Evolutionary conservation across 2,329 filamentous ascomycete species (phyloP), one percentile per base, ranked within the genome.

Genomic region (Teratosphaeria gauchensis): DNA sequence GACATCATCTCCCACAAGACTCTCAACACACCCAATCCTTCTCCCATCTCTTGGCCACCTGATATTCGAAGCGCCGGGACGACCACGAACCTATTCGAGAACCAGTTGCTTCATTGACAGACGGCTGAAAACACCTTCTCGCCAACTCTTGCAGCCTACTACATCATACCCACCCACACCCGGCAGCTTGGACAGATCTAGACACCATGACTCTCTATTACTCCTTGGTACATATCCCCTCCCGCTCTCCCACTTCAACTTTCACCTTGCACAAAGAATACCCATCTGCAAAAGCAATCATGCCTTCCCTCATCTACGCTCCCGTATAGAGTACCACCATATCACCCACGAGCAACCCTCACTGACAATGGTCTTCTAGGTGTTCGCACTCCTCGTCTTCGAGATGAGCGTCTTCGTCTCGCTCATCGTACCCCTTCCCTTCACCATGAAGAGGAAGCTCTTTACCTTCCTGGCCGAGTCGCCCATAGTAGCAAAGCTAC

Each of bases 391-490:
- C 69, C 80, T 94, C 69, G 84, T 94, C 76, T 80, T 85, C 69
- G 89, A 94, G 84, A 92, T 94, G 88, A 78, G 78, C 62, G 78
- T 95, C 68, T 91, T 92, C 77, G 83, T 89, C 80, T 78, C 88
- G 65, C 81, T 92, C 69, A 85, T 92, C 76, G 74, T 99, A 58
- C 94, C 94, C 28, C 83, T 97, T 68, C 94, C 94, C 53, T 96
- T 95, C 79, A 85, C 82, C 64, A 76, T 89, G 74, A 90, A 90
- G 77, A 86, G 90, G 72, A 90, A 84, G 78, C 84, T 96, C 72
- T 96, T 96, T 73, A 90, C 88, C 69, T 99, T 99, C 84, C 92
- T 99, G 72, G 96, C 92, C 56, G 90, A 92, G 72, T 95, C 87
- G 72, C 88, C 84, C 4, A 71, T 87, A 53, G 83, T 99, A 60